Percentiles rank a stretch among this genome's conserved stretches.
phyloP scores from a whole-genome alignment of 352 stramenopile species.

The Phytopythium aichiense region DNA sequence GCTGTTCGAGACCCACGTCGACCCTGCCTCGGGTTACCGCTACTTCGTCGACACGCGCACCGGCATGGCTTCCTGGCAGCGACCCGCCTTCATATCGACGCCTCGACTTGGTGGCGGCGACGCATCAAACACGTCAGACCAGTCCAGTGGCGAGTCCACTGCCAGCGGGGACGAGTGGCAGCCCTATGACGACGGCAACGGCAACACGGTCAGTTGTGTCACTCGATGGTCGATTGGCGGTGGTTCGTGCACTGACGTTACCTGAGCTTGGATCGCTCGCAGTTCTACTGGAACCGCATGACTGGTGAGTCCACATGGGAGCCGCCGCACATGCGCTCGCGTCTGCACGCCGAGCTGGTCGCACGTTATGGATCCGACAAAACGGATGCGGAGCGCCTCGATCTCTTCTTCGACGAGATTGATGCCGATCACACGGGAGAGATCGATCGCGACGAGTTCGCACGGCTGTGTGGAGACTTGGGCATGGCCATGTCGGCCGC shows the following conservation, averaged over 20 bases:
- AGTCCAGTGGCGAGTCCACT: neutral
- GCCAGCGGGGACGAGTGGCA: conserved; percentile 35
- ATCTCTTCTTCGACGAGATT: conserved; percentile 62
- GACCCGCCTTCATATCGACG: conserved; percentile 23
- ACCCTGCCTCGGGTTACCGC: conserved; percentile 28
- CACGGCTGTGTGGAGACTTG: conserved; percentile 57
- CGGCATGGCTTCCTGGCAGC: conserved; percentile 55
- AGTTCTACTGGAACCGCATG: conserved; percentile 76
- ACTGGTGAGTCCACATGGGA: conserved; percentile 67
- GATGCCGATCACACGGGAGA: conserved; percentile 53
- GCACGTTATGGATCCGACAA: conserved; percentile 43
- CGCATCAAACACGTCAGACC: neutral
- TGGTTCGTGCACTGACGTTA: neutral
- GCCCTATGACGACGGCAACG: conserved; percentile 49
- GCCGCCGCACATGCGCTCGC: conserved; percentile 40
- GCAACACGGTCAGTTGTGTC: conserved; percentile 43
- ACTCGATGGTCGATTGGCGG: neutral
- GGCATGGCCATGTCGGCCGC: conserved; percentile 56
- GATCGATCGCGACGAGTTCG: conserved; percentile 65
- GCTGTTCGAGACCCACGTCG: conserved; percentile 49
- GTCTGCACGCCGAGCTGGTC: conserved; percentile 52
- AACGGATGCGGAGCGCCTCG: conserved; percentile 54
- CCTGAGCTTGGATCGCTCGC: neutral
- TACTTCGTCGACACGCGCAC: conserved; percentile 71
- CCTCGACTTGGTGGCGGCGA: neutral